These are phyloP conservation scores for Oropetium thomaeum DNA, from an alignment of 176 grass and related monocot species.

Conservation along the genomic window DNA sequence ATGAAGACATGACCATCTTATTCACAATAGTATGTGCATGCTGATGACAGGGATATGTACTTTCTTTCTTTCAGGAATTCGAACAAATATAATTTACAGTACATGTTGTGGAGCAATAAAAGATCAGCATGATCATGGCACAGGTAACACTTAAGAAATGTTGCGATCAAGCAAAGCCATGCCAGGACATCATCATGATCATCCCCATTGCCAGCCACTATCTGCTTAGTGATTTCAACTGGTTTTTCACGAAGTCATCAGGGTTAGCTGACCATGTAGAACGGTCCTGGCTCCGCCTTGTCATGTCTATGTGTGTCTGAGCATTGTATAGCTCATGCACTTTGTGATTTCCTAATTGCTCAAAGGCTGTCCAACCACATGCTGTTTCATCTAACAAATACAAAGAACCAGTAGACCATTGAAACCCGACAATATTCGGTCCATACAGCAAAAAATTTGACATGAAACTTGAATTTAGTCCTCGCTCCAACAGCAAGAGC, in stretches of 20 bases:
- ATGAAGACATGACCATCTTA: neutral
- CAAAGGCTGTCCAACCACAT: neutral
- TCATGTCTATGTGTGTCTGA: neutral
- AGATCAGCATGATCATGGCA: neutral
- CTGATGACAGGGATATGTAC: neutral
- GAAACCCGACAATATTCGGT: neutral
- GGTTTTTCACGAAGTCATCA: too few relatives aligned
- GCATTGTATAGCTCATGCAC: neutral
- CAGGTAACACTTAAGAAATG: neutral
- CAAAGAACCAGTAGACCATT: neutral
- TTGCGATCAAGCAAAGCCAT: too few relatives aligned
- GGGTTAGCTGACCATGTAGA: too few relatives aligned
- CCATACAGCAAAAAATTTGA: neutral
- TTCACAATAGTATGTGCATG: neutral
- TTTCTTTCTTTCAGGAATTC: neutral
- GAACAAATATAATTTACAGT: constrained; percentile 6
- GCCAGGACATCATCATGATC: too few relatives aligned
- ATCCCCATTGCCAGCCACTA: too few relatives aligned
- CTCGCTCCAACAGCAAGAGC: neutral
- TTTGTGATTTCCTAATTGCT: neutral
- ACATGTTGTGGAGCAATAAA: neutral
- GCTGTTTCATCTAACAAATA: neutral
- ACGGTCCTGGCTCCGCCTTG: too few relatives aligned
- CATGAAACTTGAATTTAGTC: neutral
- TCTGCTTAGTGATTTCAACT: too few relatives aligned